Base-by-base conservation (phyloP, 208 protist genomes). In the Trypanosomatidae sp. region DNA sequence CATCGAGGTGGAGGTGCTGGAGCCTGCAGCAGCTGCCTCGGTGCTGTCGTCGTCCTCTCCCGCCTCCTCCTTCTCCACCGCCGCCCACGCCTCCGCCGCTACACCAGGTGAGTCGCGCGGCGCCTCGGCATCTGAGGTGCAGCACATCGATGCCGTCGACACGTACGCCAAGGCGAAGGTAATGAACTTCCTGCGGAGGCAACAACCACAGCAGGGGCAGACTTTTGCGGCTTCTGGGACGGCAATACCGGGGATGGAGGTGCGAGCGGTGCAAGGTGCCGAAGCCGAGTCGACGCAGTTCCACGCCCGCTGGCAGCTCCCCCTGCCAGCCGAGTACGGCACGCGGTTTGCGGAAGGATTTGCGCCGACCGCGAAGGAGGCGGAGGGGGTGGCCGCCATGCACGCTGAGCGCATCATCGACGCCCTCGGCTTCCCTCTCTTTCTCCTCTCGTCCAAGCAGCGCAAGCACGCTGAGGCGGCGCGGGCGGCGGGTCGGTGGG, bases 361-460 rank as follows among this genome's bases (percentile, higher is more conserved):
- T 53, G 92, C 90, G 5, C 70, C 80, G 1, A 93, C 82, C 0
- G 76, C 58, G 28, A 92, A 89, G 71, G 89, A 94, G 56, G 90
- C 92, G 12, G 90, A 97, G 83, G 67, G 73, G 12, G 88, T 93
- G 6, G 91, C 91, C 12, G 80, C 79, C 52, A 95, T 95, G 90
- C 93, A 97, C 65, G 93, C 93, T n/a, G 90, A 92, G 83, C 93
- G 89, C 39, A 74, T 95, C 52, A 83, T 97, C 72, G 91, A 95
- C 71, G 85, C 91, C 0, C 73, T 94, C 1, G 93, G 93, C 28
- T 74, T 95, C 25, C 86, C 83, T 3, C 77, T 97, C 19, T 97
- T 92, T 71, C 79, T 85, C 58, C 88, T 95, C 22, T 79, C 87
- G 3, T 88, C 86, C 36, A 91, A 91, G 73, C 93, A 97, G 81